These are phyloP conservation scores for Saprolegnia parasitica DNA, from an alignment of 352 stramenopile genomes.

Conservation along the genomic window DNA sequence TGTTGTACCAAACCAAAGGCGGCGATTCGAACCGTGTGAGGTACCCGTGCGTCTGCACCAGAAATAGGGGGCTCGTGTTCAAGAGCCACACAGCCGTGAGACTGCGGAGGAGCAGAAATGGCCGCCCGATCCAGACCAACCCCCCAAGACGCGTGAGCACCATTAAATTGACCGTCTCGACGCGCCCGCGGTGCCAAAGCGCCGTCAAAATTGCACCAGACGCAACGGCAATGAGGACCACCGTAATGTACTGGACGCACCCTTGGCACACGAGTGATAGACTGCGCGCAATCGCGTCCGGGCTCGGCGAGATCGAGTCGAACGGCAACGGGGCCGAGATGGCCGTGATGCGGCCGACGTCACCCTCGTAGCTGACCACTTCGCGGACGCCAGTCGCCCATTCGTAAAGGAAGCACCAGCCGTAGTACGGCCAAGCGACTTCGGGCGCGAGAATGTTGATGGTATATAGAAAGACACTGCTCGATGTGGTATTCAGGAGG, in stretches of 20 bases:
- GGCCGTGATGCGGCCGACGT: neutral
- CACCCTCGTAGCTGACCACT: conserved; percentile 23
- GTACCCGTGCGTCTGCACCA: neutral
- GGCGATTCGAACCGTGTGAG: neutral
- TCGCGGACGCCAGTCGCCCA: conserved; percentile 11
- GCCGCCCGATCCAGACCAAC: conserved; percentile 17
- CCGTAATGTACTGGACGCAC: conserved; percentile 17
- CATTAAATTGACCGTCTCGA: conserved; percentile 16
- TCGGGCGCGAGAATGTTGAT: conserved; percentile 2
- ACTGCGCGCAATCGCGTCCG: neutral
- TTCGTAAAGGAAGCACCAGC: conserved; percentile 20
- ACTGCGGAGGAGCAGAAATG: conserved; percentile 21
- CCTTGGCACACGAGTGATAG: conserved; percentile 7
- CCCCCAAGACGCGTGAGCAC: conserved; percentile 4
- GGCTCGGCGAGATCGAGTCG: no score
- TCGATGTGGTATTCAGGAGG: neutral
- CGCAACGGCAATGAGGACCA: neutral
- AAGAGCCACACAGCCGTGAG: conserved; percentile 8
- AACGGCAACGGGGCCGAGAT: neutral
- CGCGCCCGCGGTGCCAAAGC: neutral
- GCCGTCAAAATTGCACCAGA: neutral
- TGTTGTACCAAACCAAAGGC: conserved; percentile 19
- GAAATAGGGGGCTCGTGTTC: neutral
- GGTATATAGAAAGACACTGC: neutral
- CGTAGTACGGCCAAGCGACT: conserved; percentile 12